Evolutionary conservation across 2,329 filamentous ascomycete species (phyloP).

Genomic region (Penicillium sp.): DNA sequence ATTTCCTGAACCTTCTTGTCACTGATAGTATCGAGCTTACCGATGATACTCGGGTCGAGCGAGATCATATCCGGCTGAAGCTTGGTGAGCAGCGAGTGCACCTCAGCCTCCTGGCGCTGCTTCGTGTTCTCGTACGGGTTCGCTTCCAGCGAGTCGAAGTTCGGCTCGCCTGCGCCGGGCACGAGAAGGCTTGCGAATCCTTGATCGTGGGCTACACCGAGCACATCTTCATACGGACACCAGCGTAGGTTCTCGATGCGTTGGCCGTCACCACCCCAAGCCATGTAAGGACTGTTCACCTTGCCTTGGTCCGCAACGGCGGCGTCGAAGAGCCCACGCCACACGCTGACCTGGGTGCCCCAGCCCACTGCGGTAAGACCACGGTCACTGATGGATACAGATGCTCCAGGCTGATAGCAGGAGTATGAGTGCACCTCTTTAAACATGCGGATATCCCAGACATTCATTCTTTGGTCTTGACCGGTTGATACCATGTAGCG

Average conservation of each 20-base stretch:
- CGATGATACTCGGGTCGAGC: conserved; percentile 88
- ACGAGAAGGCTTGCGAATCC: conserved; percentile 91
- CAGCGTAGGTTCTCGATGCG: conserved; percentile 80
- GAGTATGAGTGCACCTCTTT: conserved; percentile 90
- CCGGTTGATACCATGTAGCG: conserved; percentile 95
- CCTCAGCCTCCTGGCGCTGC: conserved; percentile 90
- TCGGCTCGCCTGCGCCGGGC: conserved; percentile 93
- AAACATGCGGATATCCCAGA: conserved; percentile 95
- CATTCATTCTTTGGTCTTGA: conserved; percentile 87
- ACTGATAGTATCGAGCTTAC: conserved; percentile 80
- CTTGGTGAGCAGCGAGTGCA: conserved; percentile 90
- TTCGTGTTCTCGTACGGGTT: conserved; percentile 95
- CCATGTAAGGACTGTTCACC: conserved; percentile 87
- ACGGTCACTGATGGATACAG: conserved; percentile 85
- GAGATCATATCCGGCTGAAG: conserved; percentile 96
- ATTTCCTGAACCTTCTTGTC: conserved; percentile 77
- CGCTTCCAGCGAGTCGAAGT: conserved; percentile 89
- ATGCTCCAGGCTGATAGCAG: conserved; percentile 78
- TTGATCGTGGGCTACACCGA: conserved; percentile 80
- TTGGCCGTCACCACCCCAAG: conserved; percentile 85
- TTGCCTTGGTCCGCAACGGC: conserved; percentile 72
- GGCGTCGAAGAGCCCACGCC: conserved; percentile 86
- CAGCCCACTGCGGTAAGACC: conserved; percentile 87
- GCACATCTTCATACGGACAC: conserved; percentile 93
- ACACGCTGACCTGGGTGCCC: conserved; percentile 86